These are phyloP conservation scores for Tylopilus sp. DNA, from an alignment of 1,284 basidiomycete genomes.

Conservation along the genomic window DNA sequence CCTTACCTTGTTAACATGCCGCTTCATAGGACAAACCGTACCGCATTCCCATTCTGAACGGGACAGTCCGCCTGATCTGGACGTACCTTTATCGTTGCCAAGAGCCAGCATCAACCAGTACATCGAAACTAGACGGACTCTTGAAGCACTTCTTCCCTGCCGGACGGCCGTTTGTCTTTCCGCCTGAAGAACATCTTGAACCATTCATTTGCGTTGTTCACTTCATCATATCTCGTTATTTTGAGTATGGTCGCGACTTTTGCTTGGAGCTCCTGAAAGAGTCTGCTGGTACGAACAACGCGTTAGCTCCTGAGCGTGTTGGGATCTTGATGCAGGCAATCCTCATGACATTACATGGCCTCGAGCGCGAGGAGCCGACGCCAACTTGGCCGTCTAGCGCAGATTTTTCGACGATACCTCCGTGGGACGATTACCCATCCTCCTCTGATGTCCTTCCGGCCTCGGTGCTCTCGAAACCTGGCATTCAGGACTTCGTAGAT, in stretches of 20 bases:
- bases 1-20: background rate
- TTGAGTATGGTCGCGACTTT: conserved; percentile 83
- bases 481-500: conserved; percentile 76
- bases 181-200: conserved; percentile 74
- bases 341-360: conserved; percentile 65
- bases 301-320: conserved; percentile 70
- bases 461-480: conserved; percentile 54
- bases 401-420: conserved; percentile 64
- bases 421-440: conserved; percentile 65
- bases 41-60: conserved; percentile 77
- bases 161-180: conserved; percentile 59
- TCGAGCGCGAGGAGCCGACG: conserved; percentile 67
- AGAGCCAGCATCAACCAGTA: conserved; percentile 77
- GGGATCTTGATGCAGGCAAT: conserved; percentile 77
- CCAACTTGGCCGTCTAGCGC: conserved; percentile 74
- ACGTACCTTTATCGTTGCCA: conserved; percentile 92
- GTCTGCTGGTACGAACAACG: conserved; percentile 41
- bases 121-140: conserved; percentile 74
- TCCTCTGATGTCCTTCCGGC: conserved; percentile 62
- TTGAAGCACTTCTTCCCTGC: conserved; percentile 80
- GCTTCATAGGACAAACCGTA: conserved; percentile 67
- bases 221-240: conserved; percentile 80
- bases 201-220: conserved; percentile 80
- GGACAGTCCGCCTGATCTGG: conserved; percentile 84
- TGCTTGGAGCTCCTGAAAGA: conserved; percentile 79